Evolutionary conservation across 2,329 filamentous ascomycete genomes (phyloP).

Genomic region (Cryphonectria parasitica): DNA sequence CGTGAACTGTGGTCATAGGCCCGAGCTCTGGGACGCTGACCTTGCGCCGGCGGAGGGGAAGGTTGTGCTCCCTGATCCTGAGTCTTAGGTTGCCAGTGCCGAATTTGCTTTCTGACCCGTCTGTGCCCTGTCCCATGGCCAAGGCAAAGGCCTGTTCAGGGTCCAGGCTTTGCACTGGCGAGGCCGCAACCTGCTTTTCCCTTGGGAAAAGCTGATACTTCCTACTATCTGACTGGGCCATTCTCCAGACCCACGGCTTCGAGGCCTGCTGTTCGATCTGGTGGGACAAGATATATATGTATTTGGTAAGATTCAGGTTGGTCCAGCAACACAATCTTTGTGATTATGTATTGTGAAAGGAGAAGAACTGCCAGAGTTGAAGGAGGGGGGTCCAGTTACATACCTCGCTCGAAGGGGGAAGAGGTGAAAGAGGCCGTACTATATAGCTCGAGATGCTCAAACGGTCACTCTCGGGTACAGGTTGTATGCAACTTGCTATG

Average conservation of each 20-base stretch:
- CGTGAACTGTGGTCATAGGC: constrained; percentile 71
- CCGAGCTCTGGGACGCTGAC: constrained; percentile 67
- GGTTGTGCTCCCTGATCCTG: constrained; percentile 61
- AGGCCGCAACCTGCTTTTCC: constrained; percentile 50
- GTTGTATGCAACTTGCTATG: constrained; percentile 60
- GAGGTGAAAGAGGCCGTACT: constrained; percentile 53
- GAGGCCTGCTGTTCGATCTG: constrained; percentile 37
- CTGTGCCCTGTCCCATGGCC: constrained; percentile 45
- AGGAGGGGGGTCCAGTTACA: constrained; percentile 35
- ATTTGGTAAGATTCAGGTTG: constrained; percentile 19
- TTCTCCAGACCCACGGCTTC: constrained; percentile 61
- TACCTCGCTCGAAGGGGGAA: constrained; percentile 50
- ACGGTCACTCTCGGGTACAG: constrained; percentile 49
- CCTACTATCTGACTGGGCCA: constrained; percentile 58
- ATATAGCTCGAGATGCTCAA: constrained; percentile 51
- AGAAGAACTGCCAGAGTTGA: constrained; percentile 29
- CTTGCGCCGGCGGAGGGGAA: constrained; percentile 60
- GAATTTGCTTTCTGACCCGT: constrained; percentile 48
- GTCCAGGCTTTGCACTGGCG: constrained; percentile 51
- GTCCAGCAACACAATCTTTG: constrained; percentile 19
- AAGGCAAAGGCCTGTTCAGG: constrained; percentile 53
- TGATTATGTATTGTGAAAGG: constrained; percentile 25
- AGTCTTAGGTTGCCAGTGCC: constrained; percentile 49
- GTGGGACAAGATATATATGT: background rate
- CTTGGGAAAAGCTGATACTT: constrained; percentile 67